Evolutionary conservation across 257 asterid species (phyloP), one percentile per base, ranked within the genome.

Genomic region (Osmanthus fragrans): DNA sequence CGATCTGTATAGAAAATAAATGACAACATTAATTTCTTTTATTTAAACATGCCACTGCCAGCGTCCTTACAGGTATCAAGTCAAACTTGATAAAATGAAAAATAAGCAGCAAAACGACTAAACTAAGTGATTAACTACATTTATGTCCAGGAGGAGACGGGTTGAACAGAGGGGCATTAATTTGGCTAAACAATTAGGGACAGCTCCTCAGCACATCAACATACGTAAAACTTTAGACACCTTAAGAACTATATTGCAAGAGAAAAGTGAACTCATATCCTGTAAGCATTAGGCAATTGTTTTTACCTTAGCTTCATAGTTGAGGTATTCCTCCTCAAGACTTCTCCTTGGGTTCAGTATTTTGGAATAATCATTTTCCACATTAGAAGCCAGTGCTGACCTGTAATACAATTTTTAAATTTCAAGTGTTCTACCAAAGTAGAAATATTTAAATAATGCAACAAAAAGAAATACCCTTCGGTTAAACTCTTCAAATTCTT

Each of bases 281-380:
- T 21, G 30, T 63, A 10, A 63, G 33, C 36, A 7, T 1, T 3
- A 25, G 33, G 47, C n/a, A 42, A 42, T 11, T 42, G 18, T 42
- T 40, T 78, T 73, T 84, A 96, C 98, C 98, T 90, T 92, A 70
- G 97, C 92, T 88, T 93, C 98, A 83, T 81, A 92, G 76, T 83
- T 96, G 81, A 89, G 83, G 86, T 93, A 96, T 88, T 96, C 97
- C 86, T 92, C 97, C 91, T 96, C 99, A n/a, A 96, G 95, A 81
- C 49, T 88, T 87, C 87, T 87, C 83, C 88, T 88, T 19, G 97
- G 97, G 87, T 75, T 87, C 87, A 86, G 66, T 25, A 74, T 71
- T 78, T 85, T 84, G 68, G 93, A 88, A 80, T 83, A 87, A 86
- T 73, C 88, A 51, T 63, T 67, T 79, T 85, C 90, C 51, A 64